A percentile compares a stretch with the other conserved stretches of the same genome.
Conservation (phyloP, 2,329 filamentous ascomycete species). For the Ceratocystiopsis minuta region DNA sequence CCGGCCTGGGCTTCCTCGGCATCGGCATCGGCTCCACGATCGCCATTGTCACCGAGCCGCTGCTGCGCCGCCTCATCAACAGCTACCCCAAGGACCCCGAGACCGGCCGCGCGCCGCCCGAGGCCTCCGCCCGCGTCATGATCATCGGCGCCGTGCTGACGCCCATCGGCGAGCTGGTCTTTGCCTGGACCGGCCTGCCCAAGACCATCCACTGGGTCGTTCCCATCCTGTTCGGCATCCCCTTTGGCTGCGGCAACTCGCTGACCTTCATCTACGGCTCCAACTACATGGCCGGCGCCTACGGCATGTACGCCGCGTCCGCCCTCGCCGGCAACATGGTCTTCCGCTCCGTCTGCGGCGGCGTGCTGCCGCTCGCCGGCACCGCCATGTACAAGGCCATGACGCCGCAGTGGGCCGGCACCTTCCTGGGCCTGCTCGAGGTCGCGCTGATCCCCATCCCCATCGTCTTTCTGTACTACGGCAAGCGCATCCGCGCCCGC, state of each 20-base stretch:
- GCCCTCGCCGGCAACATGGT: constrained; percentile 63
- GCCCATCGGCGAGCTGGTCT: constrained; percentile 65
- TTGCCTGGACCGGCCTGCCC: constrained; percentile 75
- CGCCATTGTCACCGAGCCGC: constrained; percentile 45
- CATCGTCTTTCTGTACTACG: constrained; percentile 48
- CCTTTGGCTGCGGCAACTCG: constrained; percentile 58
- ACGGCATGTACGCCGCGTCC: constrained; percentile 60
- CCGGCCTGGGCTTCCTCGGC: constrained; percentile 63
- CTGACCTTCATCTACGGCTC: constrained; percentile 61
- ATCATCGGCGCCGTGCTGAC: constrained; percentile 59
- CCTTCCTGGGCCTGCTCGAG: constrained; percentile 51
- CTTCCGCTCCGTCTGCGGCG: constrained; percentile 48
- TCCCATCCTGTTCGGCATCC: constrained; percentile 56
- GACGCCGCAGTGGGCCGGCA: constrained; percentile 57
- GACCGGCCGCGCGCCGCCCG: constrained; percentile 56
- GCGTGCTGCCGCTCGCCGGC: constrained; percentile 52
- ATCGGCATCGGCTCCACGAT: constrained; percentile 46
- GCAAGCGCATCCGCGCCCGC: constrained; percentile 26
- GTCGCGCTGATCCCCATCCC: constrained; percentile 57
- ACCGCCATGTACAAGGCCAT: constrained; percentile 49
- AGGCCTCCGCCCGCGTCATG: constrained; percentile 66
- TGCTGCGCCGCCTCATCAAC: constrained; percentile 64
- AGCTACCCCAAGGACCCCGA: constrained; percentile 53
- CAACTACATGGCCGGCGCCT: constrained; percentile 59
- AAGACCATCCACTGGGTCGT: constrained; percentile 60